These are phyloP conservation scores for Aspergillus nidulans DNA, from an alignment of 495 filamentous ascomycete genomes.

Conservation along the genomic window DNA sequence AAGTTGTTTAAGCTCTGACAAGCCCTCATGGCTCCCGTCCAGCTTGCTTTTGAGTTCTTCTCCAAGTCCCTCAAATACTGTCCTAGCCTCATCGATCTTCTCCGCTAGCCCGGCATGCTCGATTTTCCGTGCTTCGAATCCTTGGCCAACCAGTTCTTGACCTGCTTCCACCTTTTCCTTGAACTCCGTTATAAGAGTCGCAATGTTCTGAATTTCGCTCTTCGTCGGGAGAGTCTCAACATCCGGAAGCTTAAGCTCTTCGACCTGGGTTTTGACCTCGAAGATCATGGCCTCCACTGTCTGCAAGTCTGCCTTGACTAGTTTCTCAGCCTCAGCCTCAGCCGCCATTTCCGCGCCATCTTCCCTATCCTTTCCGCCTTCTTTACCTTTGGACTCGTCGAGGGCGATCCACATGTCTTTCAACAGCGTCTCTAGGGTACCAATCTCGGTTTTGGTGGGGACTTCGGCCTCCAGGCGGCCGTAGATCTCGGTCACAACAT, in stretches of 20 bases:
- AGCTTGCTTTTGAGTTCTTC: constrained; percentile 63
- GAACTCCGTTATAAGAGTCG: constrained; percentile 65
- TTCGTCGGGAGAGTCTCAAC: constrained; percentile 59
- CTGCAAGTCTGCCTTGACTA: constrained; percentile 75
- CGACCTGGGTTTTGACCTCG: constrained; percentile 72
- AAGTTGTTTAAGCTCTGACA: constrained; percentile 54
- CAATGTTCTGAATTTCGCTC: constrained; percentile 58
- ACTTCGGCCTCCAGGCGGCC: constrained; percentile 55
- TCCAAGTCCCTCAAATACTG: constrained; percentile 54
- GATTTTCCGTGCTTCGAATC: constrained; percentile 70
- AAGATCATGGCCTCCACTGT: constrained; percentile 71
- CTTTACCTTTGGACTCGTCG: constrained; percentile 70
- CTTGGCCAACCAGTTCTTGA: constrained; percentile 68
- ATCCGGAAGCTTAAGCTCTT: constrained; percentile 64
- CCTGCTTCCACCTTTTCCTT: constrained; percentile 63
- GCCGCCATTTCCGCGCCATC: constrained; percentile 47
- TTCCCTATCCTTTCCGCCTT: constrained; percentile 39
- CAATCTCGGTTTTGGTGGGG: constrained; percentile 72
- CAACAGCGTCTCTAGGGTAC: constrained; percentile 67
- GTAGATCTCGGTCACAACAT: constrained; percentile 57
- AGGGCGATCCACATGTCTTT: constrained; percentile 68
- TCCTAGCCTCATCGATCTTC: constrained; percentile 55
- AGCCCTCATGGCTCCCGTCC: constrained; percentile 50
- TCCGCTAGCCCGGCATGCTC: constrained; percentile 57
- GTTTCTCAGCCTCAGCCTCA: constrained; percentile 59